These are phyloP conservation scores for Plantago ovata DNA, from an alignment of 257 asterid genomes.

Conservation along the genomic window DNA sequence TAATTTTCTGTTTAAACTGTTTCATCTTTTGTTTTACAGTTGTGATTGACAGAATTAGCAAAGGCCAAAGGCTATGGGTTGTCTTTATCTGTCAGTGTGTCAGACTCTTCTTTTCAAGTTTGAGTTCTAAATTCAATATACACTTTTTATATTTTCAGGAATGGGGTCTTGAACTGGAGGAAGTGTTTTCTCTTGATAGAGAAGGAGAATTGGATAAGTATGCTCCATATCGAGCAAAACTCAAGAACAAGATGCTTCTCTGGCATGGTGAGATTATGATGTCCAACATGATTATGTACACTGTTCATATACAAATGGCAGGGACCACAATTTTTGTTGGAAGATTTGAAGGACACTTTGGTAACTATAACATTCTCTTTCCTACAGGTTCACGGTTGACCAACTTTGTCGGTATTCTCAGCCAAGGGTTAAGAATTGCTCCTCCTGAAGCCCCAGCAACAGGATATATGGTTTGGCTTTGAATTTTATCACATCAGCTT, in stretches of 20 bases:
- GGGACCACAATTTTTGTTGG: background rate
- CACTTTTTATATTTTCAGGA: slow-evolving; percentile 40
- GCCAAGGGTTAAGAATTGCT: slow-evolving; percentile 96
- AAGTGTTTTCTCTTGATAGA: slow-evolving; percentile 83
- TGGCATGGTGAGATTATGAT: slow-evolving; percentile 78
- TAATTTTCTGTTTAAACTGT: background rate
- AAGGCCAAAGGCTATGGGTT: too few species aligned
- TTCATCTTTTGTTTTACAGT: background rate
- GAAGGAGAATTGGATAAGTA: slow-evolving; percentile 80
- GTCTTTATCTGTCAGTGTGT: too few species aligned
- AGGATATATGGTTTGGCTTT: slow-evolving; percentile 78
- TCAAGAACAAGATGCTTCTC: slow-evolving; percentile 89
- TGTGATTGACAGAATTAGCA: background rate
- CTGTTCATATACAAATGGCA: background rate
- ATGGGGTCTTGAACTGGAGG: slow-evolving; percentile 93
- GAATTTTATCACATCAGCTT: slow-evolving; percentile 12
- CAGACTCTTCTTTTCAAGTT: background rate
- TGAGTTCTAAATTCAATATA: background rate
- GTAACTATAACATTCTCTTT: slow-evolving; percentile 16
- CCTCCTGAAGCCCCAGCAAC: slow-evolving; percentile 99
- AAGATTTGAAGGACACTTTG: background rate
- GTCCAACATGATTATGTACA: slow-evolving; percentile 13
- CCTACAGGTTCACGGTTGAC: slow-evolving; percentile 84
- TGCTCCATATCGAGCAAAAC: slow-evolving; percentile 66
- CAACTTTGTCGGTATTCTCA: slow-evolving; percentile 91